Base-by-base conservation (phyloP, 352 stramenopile species). In the Phytophthora fragariaefolia region DNA sequence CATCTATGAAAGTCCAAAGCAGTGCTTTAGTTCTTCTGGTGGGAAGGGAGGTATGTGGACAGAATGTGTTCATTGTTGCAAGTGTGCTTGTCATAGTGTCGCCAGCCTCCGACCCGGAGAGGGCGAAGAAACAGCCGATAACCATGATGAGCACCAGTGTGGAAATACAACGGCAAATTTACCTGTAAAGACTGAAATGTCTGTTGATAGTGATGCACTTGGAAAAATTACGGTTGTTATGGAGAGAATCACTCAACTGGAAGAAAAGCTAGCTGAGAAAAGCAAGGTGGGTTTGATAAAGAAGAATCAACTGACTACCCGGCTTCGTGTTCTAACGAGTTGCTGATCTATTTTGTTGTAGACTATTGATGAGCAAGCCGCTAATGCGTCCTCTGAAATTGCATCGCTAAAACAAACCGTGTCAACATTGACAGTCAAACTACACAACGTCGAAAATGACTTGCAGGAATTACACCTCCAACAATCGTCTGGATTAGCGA, bases 391-490 rank as follows among this genome's bases (percentile, higher is more conserved):
- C 17, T 66, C 77, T 13, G 76, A 87, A 57, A 67, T 83, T 40
- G 50, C 66, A 15, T 67, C 64, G 6, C 28, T 89, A 38, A 72
- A 86, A 46, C 76, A 85, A 69, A 81, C 74, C 7, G 74, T 89
- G 15, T 69, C 76, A 20, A 73, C 58, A 10, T 67, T 89, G 40
- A 80, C 73, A 20, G 58, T 58, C 10, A 74, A 87, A 45, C 63
- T 89, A 12, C 53, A 75, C 48, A 72, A 72, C 43, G 51, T 80
- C 9, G 78, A 89, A 48, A 76, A 73, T 30, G 58, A 84, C 20
- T 53, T 89, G 13, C 71, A 76, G 59, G 71, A 82, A 24, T 60
- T 87, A 22, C 76, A 83, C 47, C 45, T 80, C 27, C 65, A 67
- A 24, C 78, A 78, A 40, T 32, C 66, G 2, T 48, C 62, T 30